These are phyloP conservation scores for Sutorius australiensis DNA, from an alignment of 768 basidiomycete species.

Conservation along the genomic window DNA sequence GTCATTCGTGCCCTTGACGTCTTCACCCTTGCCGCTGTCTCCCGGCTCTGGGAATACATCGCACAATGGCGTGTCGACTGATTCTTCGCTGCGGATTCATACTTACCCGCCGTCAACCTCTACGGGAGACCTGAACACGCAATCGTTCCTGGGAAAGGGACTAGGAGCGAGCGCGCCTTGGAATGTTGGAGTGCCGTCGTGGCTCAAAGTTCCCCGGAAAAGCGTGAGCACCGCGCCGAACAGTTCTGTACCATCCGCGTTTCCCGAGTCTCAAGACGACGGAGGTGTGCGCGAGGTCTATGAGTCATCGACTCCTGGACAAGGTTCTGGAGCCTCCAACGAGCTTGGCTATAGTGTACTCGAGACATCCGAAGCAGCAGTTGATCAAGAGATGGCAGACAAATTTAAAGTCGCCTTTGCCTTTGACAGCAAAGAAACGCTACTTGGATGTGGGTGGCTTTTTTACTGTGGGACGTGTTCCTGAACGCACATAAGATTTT, in stretches of 20 bases:
- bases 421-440: slow-evolving; percentile 79
- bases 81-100: slow-evolving; percentile 44
- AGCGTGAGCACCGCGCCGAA: slow-evolving; percentile 34
- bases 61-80: slow-evolving; percentile 18
- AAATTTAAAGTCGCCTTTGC: slow-evolving; percentile 84
- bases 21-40: slow-evolving; percentile 31
- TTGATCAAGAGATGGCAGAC: slow-evolving; percentile 61
- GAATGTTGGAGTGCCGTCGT: slow-evolving; percentile 68
- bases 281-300: slow-evolving; percentile 58
- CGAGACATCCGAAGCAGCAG: slow-evolving; percentile 61
- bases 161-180: slow-evolving; percentile 37
- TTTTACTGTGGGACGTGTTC: background rate
- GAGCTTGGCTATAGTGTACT: slow-evolving; percentile 80
- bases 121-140: slow-evolving; percentile 42
- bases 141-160: slow-evolving; percentile 42
- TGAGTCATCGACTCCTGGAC: slow-evolving; percentile 19
- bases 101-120: slow-evolving; percentile 78
- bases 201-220: slow-evolving; percentile 54
- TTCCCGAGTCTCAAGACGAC: slow-evolving; percentile 25
- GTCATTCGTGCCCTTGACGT: slow-evolving; percentile 59
- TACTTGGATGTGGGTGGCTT: slow-evolving; percentile 77
- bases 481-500: slow-evolving; percentile 59
- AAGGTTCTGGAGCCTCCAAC: slow-evolving; percentile 34
- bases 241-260: slow-evolving; percentile 16
- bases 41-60: slow-evolving; percentile 10